These are phyloP conservation scores for Fraxinus quadrangulata DNA, from an alignment of 257 asterid genomes.

Conservation along the genomic window DNA sequence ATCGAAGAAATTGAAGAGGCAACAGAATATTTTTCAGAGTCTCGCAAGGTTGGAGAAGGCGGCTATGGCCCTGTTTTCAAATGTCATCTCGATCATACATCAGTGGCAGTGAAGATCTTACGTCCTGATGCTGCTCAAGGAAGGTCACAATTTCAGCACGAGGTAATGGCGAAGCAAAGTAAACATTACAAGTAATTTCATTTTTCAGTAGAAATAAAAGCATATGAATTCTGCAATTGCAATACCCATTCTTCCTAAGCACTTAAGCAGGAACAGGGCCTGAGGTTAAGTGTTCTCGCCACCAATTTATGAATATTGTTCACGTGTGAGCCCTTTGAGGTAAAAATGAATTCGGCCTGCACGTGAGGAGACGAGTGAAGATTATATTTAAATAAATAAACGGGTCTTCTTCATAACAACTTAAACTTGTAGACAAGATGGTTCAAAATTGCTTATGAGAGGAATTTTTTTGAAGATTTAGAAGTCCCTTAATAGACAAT, in stretches of 20 bases:
- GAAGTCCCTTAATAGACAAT: background rate
- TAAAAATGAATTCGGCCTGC: background rate
- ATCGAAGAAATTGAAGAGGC: slow-evolving; percentile 89
- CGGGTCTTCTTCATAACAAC: no score
- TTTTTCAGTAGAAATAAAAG: background rate
- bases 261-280: background rate
- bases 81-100: slow-evolving; percentile 81
- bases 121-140: slow-evolving; percentile 94
- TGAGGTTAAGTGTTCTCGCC: background rate
- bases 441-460: background rate
- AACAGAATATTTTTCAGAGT: slow-evolving; percentile 50
- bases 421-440: background rate
- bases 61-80: slow-evolving; percentile 92
- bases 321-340: background rate
- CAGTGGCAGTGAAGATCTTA: slow-evolving; percentile 78
- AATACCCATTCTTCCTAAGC: background rate
- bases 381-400: no score
- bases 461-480: background rate
- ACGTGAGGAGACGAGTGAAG: background rate
- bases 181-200: background rate
- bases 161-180: slow-evolving; percentile 45
- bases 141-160: slow-evolving; percentile 78
- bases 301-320: background rate
- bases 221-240: background rate
- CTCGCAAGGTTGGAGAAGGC: slow-evolving; percentile 83